phyloP scores from a whole-genome alignment of 2,329 filamentous ascomycete species.

The Bipolaris oryzae region DNA sequence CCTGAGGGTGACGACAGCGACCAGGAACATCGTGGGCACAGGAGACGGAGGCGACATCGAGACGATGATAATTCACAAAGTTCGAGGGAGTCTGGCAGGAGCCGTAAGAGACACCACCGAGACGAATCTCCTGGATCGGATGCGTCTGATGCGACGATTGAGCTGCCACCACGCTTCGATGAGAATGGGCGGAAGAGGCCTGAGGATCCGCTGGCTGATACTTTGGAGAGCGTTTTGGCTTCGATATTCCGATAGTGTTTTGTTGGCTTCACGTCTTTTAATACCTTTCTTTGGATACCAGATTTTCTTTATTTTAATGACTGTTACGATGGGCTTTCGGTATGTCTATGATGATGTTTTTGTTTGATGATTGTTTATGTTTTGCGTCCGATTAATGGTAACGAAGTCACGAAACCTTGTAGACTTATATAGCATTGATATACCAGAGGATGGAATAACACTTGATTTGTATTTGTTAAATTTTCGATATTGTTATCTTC shows the following conservation, averaged over 20 bases:
- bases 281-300: neutral
- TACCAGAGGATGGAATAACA: neutral
- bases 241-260: slow-evolving; percentile 35
- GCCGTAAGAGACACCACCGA: slow-evolving; percentile 27
- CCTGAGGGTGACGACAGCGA: slow-evolving; percentile 16
- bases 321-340: neutral
- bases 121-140: slow-evolving; percentile 37
- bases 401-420: slow-evolving; percentile 6
- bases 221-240: slow-evolving; percentile 42
- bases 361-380: neutral
- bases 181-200: slow-evolving; percentile 34
- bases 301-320: neutral
- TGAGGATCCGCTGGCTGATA: slow-evolving; percentile 44
- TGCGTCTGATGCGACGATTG: slow-evolving; percentile 42
- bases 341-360: neutral
- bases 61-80: slow-evolving; percentile 25
- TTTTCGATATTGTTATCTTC: too few species aligned
- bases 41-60: slow-evolving; percentile 17
- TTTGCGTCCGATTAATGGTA: neutral
- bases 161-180: slow-evolving; percentile 47
- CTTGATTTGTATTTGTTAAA: too few species aligned
- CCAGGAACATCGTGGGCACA: slow-evolving; percentile 8
- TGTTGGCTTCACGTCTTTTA: slow-evolving; percentile 2
- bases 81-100: slow-evolving; percentile 23
- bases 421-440: neutral